phyloP scores from a whole-genome alignment of 208 protist genomes.

The Novymonas esmeraldas region DNA sequence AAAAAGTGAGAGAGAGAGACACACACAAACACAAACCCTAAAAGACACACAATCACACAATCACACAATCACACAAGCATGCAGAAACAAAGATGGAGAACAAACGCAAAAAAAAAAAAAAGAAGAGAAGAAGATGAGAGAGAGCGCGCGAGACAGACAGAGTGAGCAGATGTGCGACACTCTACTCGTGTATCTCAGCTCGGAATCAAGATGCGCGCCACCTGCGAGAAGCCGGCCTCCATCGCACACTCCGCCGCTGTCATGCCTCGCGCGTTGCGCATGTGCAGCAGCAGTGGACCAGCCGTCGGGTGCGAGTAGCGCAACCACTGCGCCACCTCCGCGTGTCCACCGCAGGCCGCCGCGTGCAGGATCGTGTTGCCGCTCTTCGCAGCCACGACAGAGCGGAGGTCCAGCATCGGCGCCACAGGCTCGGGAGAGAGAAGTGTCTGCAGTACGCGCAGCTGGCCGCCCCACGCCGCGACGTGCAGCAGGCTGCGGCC shows the following conservation, averaged over 20 bases:
- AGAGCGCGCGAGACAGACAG: conserved; percentile 2
- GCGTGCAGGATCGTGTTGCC: conserved; percentile 84
- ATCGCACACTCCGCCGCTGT: conserved; percentile 76
- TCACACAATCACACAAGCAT: no score
- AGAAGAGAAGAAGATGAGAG: neutral
- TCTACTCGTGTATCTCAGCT: no score
- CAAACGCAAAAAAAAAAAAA: no score
- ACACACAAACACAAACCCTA: no score
- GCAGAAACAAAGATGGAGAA: no score
- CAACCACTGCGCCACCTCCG: conserved; percentile 65
- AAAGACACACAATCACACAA: no score
- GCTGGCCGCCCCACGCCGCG: conserved; percentile 78
- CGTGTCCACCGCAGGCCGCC: conserved; percentile 61
- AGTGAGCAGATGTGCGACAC: neutral
- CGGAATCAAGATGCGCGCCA: conserved; percentile 57
- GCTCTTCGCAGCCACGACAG: conserved; percentile 45
- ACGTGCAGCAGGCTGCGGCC: conserved; percentile 81
- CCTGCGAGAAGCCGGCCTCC: conserved; percentile 62
- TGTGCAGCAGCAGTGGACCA: conserved; percentile 41
- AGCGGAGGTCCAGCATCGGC: conserved; percentile 61
- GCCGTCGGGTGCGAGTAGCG: conserved; percentile 55
- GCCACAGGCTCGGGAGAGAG: conserved; percentile 40
- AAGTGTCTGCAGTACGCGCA: conserved; percentile 64
- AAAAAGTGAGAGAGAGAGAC: no score
- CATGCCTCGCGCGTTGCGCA: conserved; percentile 49